These are phyloP conservation scores for Rhizopus delemar DNA, from an alignment of 371 early-diverging fungal species.

Conservation along the genomic window DNA sequence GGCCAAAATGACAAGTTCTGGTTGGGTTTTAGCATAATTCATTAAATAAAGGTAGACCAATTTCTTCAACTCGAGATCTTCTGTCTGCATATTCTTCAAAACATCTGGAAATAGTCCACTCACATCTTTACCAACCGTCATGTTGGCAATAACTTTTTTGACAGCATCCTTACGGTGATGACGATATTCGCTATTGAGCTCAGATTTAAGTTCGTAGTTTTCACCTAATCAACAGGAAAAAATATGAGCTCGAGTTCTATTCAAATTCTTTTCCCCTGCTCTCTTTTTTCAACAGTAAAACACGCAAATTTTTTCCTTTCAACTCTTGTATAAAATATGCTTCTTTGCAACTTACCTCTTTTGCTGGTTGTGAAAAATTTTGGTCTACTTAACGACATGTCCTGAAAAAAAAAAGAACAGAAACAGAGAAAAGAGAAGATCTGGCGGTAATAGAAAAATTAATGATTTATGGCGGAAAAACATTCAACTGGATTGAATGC, in stretches of 20 bases:
- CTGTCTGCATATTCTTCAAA: slow-evolving; percentile 98
- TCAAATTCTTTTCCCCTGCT: neutral
- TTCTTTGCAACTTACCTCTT: slow-evolving; percentile 48
- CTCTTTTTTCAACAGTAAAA: neutral
- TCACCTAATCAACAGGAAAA: slow-evolving; percentile 68
- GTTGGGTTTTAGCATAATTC: slow-evolving; percentile 95
- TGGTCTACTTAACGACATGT: slow-evolving; percentile 35
- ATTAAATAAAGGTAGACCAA: slow-evolving; percentile 89
- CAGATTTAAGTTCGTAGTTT: slow-evolving; percentile 93
- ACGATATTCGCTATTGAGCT: slow-evolving; percentile 94
- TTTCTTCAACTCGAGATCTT: slow-evolving; percentile 95
- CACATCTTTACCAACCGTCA: slow-evolving; percentile 90
- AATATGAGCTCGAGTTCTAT: neutral
- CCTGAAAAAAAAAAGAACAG: neutral
- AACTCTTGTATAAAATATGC: too few relatives aligned
- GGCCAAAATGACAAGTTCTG: slow-evolving; percentile 95
- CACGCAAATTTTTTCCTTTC: too few relatives aligned
- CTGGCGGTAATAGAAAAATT: neutral
- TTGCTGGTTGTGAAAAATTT: slow-evolving; percentile 68
- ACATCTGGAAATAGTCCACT: slow-evolving; percentile 91
- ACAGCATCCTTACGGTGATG: slow-evolving; percentile 95
- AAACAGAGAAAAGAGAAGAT: neutral
- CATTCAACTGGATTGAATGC: neutral
- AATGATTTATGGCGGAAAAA: neutral
- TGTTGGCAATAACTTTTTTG: slow-evolving; percentile 93